These are phyloP conservation scores for Arachis monticola DNA, from an alignment of 331 rosid species.

Conservation along the genomic window DNA sequence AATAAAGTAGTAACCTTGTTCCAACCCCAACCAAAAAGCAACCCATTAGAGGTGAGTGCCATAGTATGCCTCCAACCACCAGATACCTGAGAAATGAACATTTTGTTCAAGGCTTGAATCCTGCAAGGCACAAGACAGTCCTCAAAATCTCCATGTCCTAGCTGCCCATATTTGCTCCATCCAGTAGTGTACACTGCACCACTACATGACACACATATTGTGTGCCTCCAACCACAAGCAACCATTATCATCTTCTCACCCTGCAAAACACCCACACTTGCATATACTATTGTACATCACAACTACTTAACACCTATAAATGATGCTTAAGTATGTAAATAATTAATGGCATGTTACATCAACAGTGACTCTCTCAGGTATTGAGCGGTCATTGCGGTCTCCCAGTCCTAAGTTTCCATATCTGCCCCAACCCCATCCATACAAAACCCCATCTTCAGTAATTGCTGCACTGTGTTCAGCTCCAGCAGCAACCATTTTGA, in stretches of 20 bases:
- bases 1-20: constrained; percentile 63
- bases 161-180: constrained; percentile 97
- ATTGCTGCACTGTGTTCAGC: constrained; percentile 97
- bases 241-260: constrained; percentile 78
- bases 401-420: constrained; percentile 98
- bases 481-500: constrained; percentile 98
- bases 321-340: constrained; percentile 26
- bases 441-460: constrained; percentile 80
- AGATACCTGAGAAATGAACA: constrained; percentile 69
- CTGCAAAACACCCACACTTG: constrained; percentile 45
- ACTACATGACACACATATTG: constrained; percentile 74
- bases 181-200: constrained; percentile 81
- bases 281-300: background rate
- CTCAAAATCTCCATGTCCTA: constrained; percentile 91
- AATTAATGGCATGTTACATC: constrained; percentile 58
- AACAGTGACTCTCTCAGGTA: constrained; percentile 76
- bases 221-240: constrained; percentile 99
- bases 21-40: constrained; percentile 99
- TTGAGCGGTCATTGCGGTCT: constrained; percentile 80
- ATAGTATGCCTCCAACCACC: constrained; percentile 99
- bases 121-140: constrained; percentile 85
- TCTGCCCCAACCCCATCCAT: constrained; percentile 99
- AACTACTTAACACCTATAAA: constrained; percentile 16
- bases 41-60: constrained; percentile 83
- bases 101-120: constrained; percentile 64